A percentile compares a stretch with the other conserved stretches of the same genome.
phyloP scores from a whole-genome alignment of 225 moss, liverwort and hornwort species.

The Pseudoscleropodium purum region DNA sequence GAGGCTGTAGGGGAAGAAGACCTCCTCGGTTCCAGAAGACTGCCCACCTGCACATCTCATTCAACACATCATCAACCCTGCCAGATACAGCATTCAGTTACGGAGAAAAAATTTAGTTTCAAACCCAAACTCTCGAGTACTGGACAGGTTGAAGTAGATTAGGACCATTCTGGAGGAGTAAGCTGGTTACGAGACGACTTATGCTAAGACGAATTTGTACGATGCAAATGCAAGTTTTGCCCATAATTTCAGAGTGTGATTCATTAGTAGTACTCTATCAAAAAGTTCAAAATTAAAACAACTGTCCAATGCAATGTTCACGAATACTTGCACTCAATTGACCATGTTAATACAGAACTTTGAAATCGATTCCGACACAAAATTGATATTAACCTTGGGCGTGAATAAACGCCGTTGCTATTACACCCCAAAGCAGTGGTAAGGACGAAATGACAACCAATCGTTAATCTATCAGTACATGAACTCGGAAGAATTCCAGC shows the following conservation, averaged over 20 bases:
- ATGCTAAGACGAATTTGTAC: neutral
- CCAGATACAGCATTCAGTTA: neutral
- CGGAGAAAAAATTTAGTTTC: neutral
- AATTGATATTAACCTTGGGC: neutral
- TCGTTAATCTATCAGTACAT: neutral
- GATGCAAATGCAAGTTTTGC: neutral
- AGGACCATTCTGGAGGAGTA: neutral
- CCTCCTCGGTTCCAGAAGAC: neutral
- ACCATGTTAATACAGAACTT: neutral
- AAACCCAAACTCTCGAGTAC: neutral
- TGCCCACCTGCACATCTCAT: constrained; percentile 5
- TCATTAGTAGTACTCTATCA: neutral
- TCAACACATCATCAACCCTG: neutral
- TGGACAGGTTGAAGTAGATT: neutral
- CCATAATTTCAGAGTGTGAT: neutral
- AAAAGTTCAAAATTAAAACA: neutral
- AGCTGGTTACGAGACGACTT: neutral
- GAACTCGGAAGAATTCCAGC: neutral
- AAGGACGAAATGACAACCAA: neutral
- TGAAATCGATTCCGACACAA: neutral
- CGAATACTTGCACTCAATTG: neutral
- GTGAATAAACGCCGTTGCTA: neutral
- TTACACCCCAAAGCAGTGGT: neutral
- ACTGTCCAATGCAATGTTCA: neutral
- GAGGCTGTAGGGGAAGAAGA: neutral